Conservation (phyloP, 306 rosid genomes). For the Prunus dulcis region DNA sequence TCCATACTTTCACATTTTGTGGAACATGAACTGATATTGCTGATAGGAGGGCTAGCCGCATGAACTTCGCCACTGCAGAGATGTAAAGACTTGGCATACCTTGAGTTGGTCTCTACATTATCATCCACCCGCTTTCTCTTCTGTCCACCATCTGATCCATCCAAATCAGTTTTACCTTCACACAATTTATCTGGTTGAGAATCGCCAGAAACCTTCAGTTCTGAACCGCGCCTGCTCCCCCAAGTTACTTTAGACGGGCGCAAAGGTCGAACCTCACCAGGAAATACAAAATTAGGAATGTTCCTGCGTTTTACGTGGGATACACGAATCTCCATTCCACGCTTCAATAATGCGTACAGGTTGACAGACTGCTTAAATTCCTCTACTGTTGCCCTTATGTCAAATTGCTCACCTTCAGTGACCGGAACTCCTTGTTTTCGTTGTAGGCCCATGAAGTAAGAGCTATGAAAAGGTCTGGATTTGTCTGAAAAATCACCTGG, state of each 20-base stretch:
- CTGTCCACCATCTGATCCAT: constrained; percentile 45
- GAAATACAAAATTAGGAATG: constrained; percentile 80
- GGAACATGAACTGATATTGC: constrained; percentile 41
- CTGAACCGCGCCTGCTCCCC: constrained; percentile 53
- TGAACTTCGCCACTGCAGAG: constrained; percentile 37
- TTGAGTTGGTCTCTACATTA: constrained; percentile 34
- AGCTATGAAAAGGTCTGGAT: constrained; percentile 61
- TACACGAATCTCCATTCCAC: constrained; percentile 76
- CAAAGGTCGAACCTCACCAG: constrained; percentile 72
- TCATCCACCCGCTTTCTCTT: constrained; percentile 72
- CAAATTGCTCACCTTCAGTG: constrained; percentile 69
- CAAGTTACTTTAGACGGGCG: constrained; percentile 50
- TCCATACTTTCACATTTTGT: constrained; percentile 41
- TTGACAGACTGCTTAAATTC: constrained; percentile 74
- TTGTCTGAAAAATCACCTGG: constrained; percentile 88
- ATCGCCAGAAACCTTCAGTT: constrained; percentile 51
- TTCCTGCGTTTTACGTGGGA: constrained; percentile 70
- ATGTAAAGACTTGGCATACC: constrained; percentile 35
- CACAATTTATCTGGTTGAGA: constrained; percentile 42
- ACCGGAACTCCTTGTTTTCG: constrained; percentile 78
- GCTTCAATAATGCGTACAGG: constrained; percentile 50
- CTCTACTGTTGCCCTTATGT: constrained; percentile 72
- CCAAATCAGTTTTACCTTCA: constrained; percentile 36
- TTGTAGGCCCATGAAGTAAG: constrained; percentile 94
- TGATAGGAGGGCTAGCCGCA: constrained; percentile 44